A percentile compares a stretch with the other conserved stretches of the same genome.
Evolutionary conservation across 257 asterid species (phyloP).

Genomic region (Przewalskia tangutica): DNA sequence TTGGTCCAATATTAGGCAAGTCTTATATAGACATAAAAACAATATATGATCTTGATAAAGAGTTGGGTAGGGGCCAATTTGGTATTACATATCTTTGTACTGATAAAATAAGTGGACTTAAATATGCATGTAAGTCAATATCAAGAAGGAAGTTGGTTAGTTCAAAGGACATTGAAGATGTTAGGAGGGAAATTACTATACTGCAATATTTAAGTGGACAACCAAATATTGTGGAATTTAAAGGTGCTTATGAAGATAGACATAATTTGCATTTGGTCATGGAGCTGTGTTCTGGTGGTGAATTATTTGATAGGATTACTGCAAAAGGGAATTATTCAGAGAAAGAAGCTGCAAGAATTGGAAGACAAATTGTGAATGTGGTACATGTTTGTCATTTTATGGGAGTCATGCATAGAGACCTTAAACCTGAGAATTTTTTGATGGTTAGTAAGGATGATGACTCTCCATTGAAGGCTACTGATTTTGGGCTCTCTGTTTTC

Average conservation of each 20-base stretch:
- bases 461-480: constrained; percentile 29
- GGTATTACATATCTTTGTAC: constrained; percentile 34
- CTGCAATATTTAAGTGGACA: constrained; percentile 37
- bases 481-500: constrained; percentile 36
- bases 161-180: constrained; percentile 22
- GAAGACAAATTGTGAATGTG: constrained; percentile 34
- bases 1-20: constrained; percentile 16
- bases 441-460: constrained; percentile 20
- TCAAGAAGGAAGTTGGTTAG: constrained; percentile 21
- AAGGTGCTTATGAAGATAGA: constrained; percentile 33
- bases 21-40: constrained; percentile 19
- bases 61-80: constrained; percentile 37
- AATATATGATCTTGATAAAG: constrained; percentile 25
- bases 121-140: constrained; percentile 37
- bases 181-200: constrained; percentile 26
- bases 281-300: constrained; percentile 38
- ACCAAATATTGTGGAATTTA: constrained; percentile 31
- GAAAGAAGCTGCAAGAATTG: constrained; percentile 36
- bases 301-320: constrained; percentile 29
- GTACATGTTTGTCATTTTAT: constrained; percentile 37
- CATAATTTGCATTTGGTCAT: constrained; percentile 24
- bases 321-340: constrained; percentile 36
- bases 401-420: constrained; percentile 40
- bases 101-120: constrained; percentile 16
- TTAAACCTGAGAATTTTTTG: constrained; percentile 41